A percentile compares a stretch with the other conserved stretches of the same genome.
These are phyloP conservation scores for Coemansia sp. DNA, from an alignment of 192 early-diverging fungal species.

Conservation along the genomic window DNA sequence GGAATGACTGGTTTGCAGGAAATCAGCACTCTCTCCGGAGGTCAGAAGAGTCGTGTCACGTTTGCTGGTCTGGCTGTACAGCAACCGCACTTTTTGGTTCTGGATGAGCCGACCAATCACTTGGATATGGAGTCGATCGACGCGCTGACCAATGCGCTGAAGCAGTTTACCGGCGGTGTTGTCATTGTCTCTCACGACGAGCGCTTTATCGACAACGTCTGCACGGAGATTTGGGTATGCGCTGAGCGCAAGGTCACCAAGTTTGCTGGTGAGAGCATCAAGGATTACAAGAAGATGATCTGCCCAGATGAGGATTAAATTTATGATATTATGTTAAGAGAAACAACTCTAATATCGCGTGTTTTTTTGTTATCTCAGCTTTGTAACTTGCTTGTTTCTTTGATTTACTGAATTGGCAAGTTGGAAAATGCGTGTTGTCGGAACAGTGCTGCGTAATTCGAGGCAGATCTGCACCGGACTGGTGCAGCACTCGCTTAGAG, in stretches of 20 bases:
- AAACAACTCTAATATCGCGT: neutral
- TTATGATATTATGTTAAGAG: neutral
- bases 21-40: constrained; percentile 93
- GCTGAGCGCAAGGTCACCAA: constrained; percentile 75
- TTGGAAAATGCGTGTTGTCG: constrained; percentile 21
- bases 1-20: constrained; percentile 94
- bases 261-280: constrained; percentile 87
- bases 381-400: constrained; percentile 7
- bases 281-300: constrained; percentile 69
- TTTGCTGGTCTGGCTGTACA: constrained; percentile 91
- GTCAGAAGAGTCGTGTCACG: constrained; percentile 95
- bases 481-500: neutral
- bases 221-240: constrained; percentile 93
- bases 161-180: constrained; percentile 89
- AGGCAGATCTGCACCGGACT: neutral
- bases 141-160: constrained; percentile 83
- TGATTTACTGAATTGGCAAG: constrained; percentile 1
- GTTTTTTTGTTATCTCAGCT: constrained; percentile 7
- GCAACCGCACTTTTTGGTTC: constrained; percentile 89
- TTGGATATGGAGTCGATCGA: constrained; percentile 94
- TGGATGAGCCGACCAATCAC: constrained; percentile 98
- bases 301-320: constrained; percentile 45
- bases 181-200: constrained; percentile 98
- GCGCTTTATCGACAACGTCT: constrained; percentile 86
- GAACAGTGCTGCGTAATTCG: constrained; percentile 15